These are phyloP conservation scores for Eurotiales sp. DNA, from an alignment of 2,329 filamentous ascomycete species.

Conservation along the genomic window DNA sequence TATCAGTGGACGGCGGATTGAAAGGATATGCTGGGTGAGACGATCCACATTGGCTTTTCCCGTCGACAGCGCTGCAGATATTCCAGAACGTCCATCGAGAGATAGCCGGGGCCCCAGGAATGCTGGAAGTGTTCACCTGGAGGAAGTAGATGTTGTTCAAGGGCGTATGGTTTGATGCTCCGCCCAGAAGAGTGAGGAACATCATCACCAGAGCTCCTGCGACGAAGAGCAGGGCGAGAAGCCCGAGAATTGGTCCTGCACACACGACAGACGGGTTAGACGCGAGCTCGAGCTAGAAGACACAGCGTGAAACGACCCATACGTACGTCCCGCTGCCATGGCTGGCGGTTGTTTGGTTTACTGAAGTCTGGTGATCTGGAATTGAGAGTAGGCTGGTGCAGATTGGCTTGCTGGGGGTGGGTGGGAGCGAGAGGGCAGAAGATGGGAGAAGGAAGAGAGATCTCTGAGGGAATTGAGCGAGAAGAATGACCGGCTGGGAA, in stretches of 20 bases:
- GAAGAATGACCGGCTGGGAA: conserved; percentile 1
- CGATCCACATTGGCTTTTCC: conserved; percentile 60
- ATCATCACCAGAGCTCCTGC: conserved; percentile 61
- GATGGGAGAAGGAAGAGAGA: not conserved
- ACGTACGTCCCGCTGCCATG: conserved; percentile 15
- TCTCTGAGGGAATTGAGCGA: not conserved
- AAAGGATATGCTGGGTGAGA: conserved; percentile 64
- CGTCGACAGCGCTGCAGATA: conserved; percentile 61
- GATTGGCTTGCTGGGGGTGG: no score
- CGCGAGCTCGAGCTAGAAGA: not conserved
- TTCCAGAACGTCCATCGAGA: conserved; percentile 92
- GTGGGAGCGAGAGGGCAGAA: no score
- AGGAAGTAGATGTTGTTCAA: conserved; percentile 82
- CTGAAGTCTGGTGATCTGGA: not conserved
- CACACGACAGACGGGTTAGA: not conserved
- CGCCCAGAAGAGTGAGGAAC: conserved; percentile 63
- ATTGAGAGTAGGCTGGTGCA: no score
- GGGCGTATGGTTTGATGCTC: conserved; percentile 52
- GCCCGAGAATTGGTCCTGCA: conserved; percentile 53
- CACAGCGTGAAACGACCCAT: not conserved
- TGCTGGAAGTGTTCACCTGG: conserved; percentile 68
- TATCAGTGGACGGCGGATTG: conserved; percentile 53
- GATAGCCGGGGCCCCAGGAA: conserved; percentile 61
- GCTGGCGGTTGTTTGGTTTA: not conserved
- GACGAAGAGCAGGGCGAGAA: conserved; percentile 59